Base-by-base conservation (phyloP, 148 eudicot genomes). In the Polygonum maritimum region DNA sequence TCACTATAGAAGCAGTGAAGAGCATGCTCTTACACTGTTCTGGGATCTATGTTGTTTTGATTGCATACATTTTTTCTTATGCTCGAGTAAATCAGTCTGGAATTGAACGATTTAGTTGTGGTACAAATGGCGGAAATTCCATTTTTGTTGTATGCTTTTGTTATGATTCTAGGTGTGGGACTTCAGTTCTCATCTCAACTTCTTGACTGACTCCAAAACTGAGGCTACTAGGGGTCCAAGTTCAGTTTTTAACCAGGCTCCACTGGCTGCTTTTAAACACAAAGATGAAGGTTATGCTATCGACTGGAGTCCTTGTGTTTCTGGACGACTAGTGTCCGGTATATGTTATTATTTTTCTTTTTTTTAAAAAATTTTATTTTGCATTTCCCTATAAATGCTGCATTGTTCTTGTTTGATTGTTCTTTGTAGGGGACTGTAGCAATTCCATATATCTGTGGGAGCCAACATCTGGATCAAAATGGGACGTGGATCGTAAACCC, bases 211-310 rank as follows among this genome's bases (percentile, higher is more conserved):
- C 78, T 89, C 94, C 41, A 87, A 86, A 72, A 70, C 79, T 69
- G 85, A 78, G 55, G 55, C 78, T 75, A 84, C 75, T 63, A 75
- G 73, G 71, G 87, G 79, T 49, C 84, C 78, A 71, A 8, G 89
- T 72, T 38, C 83, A 71, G 81, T 81, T 15, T 79, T 78, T 31
- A 92, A 88, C 80, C 96, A 92, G 81, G 85, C 91, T 73, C 97
- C 99, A 38, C 55, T 95, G 76, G 78, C 85, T 70, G 82, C 84
- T 78, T 95, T 92, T 84, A 83, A 88, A 63, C 99, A 95, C 78
- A 86, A 89, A 76, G 99, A 95, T 88, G 98, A 95, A 91, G 99
- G 98, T 18, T 95, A 87, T 85, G 96, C 99, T 26, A 78, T 95
- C 48, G 99, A 91, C 76, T 95, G 99, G 97, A 95, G 86, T 79